A percentile compares a stretch with the other conserved stretches of the same genome.
These are phyloP conservation scores for Petunia axillaris DNA, from an alignment of 257 asterid species.

Conservation along the genomic window DNA sequence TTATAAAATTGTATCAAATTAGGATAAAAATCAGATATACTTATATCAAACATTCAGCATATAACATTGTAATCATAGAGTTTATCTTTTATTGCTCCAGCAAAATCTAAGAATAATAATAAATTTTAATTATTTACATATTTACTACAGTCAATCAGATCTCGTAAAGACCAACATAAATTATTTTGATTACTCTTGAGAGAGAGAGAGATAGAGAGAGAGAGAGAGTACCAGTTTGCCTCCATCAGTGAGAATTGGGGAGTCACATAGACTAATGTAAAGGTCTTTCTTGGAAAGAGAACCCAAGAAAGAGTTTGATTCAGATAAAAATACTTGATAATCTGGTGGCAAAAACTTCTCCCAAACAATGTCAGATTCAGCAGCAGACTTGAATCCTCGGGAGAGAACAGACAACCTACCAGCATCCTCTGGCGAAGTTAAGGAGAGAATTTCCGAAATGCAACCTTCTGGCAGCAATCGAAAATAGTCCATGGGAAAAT, in stretches of 20 bases:
- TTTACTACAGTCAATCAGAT: neutral
- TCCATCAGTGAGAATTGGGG: constrained; percentile 38
- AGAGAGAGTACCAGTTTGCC: constrained; percentile 36
- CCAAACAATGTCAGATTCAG: constrained; percentile 24
- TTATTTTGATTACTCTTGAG: too few species aligned
- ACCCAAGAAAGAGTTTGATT: constrained; percentile 32
- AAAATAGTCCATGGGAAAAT: too few species aligned
- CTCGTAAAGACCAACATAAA: too few species aligned
- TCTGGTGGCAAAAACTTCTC: constrained; percentile 43
- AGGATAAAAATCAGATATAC: too few species aligned
- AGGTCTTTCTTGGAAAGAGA: constrained; percentile 41
- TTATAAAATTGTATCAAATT: too few species aligned
- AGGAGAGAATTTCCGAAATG: constrained; percentile 50
- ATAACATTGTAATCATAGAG: too few species aligned
- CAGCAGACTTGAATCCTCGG: neutral
- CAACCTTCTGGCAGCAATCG: constrained; percentile 46
- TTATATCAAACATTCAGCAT: too few species aligned
- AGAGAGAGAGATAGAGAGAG: neutral
- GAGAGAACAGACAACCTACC: constrained; percentile 44
- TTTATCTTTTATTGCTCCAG: too few species aligned
- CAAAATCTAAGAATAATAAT: too few species aligned
- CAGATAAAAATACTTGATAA: constrained; percentile 35
- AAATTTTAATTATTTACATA: too few species aligned
- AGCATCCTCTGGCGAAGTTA: constrained; percentile 52
- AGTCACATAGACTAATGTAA: constrained; percentile 36